phyloP scores from a whole-genome alignment of 805 yeast genomes.

The Lipomyces lipofer region DNA sequence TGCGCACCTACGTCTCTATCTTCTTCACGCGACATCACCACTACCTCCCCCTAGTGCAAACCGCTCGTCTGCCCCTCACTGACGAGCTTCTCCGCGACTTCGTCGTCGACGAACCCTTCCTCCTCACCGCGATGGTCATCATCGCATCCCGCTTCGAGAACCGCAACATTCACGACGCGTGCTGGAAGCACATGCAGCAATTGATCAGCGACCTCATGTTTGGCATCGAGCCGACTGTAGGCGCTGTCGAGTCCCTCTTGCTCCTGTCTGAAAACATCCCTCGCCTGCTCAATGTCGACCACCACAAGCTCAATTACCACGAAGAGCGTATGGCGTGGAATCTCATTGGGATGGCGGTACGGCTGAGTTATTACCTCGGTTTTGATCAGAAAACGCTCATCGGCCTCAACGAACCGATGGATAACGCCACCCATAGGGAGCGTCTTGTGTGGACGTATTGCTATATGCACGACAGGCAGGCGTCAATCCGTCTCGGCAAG shows the following conservation, averaged over 20 bases:
- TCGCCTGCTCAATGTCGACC: constrained; percentile 8
- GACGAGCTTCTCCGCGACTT: constrained; percentile 21
- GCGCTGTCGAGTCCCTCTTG: constrained; percentile 32
- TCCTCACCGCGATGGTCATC: constrained; percentile 20
- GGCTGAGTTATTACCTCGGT: constrained; percentile 32
- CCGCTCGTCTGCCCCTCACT: constrained; percentile 4
- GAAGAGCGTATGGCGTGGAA: constrained; percentile 33
- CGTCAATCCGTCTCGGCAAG: constrained; percentile 32
- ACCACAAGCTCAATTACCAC: constrained; percentile 6
- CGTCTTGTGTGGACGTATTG: constrained; percentile 34
- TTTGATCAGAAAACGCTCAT: constrained; percentile 33
- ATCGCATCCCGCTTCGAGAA: constrained; percentile 18
- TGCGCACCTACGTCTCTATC: constrained; percentile 23
- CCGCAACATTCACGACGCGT: constrained; percentile 13
- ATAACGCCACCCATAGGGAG: constrained; percentile 29
- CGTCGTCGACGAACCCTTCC: constrained; percentile 12
- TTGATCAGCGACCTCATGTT: constrained; percentile 18
- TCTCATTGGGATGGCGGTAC: constrained; percentile 32
- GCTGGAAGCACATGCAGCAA: constrained; percentile 24
- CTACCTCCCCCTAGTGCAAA: constrained; percentile 15
- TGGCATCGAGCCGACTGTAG: constrained; percentile 30
- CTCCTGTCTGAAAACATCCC: constrained; percentile 35
- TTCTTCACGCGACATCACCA: constrained; percentile 32
- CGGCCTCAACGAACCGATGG: constrained; percentile 17
- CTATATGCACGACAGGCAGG: constrained; percentile 34